Conservation (phyloP, 2,329 filamentous ascomycete species). For the Fusarium domesticum region DNA sequence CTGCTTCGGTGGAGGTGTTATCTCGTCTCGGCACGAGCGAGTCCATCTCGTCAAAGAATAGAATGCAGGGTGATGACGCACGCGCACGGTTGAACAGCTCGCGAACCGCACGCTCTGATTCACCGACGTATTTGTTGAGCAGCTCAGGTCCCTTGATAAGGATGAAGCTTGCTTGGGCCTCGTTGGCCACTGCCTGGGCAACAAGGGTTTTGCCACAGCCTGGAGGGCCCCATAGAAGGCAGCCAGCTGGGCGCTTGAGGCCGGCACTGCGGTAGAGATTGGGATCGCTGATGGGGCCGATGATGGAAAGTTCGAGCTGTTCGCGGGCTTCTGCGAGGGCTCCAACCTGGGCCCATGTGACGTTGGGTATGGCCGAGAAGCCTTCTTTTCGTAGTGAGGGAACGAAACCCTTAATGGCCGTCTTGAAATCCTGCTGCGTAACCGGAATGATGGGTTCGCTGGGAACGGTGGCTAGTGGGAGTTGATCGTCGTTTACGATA, state of each 20-base stretch:
- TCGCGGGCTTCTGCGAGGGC: constrained; percentile 76
- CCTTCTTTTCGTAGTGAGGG: constrained; percentile 79
- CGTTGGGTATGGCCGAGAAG: constrained; percentile 89
- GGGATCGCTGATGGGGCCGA: constrained; percentile 82
- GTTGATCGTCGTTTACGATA: constrained; percentile 3
- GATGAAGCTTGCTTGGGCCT: constrained; percentile 96
- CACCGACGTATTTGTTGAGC: constrained; percentile 96
- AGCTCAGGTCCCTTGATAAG: constrained; percentile 95
- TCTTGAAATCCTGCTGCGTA: constrained; percentile 59
- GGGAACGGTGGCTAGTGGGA: neutral
- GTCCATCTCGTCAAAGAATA: constrained; percentile 98
- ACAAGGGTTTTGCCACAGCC: constrained; percentile 96
- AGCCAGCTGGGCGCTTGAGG: constrained; percentile 77
- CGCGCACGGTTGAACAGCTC: constrained; percentile 88
- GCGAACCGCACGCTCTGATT: constrained; percentile 88
- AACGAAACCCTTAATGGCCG: constrained; percentile 62
- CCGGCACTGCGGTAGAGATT: constrained; percentile 73
- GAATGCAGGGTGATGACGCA: constrained; percentile 83
- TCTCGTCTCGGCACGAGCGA: constrained; percentile 84
- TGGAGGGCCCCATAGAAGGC: constrained; percentile 93
- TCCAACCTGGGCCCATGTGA: constrained; percentile 90
- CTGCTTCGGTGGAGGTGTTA: constrained; percentile 74
- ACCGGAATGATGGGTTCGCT: constrained; percentile 9
- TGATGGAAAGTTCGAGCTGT: constrained; percentile 80
- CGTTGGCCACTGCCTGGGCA: constrained; percentile 93